These are phyloP conservation scores for Epicoccum sorghinum DNA, from an alignment of 2,329 filamentous ascomycete genomes.

Conservation along the genomic window DNA sequence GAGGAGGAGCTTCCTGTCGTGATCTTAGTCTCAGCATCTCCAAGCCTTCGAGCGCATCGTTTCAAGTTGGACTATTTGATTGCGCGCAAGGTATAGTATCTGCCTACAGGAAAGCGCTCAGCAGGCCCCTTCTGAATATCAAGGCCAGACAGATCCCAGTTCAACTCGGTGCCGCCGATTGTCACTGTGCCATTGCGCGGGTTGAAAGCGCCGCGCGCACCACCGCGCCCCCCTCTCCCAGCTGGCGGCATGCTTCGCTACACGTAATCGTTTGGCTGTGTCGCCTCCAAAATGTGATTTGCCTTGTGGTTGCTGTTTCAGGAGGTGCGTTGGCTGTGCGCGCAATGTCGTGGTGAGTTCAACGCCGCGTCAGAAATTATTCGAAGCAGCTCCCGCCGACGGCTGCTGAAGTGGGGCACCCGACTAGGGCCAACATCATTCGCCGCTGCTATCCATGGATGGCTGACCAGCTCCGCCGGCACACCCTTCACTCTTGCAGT, in stretches of 20 bases:
- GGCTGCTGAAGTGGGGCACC: constrained; percentile 30
- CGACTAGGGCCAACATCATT: constrained; percentile 1
- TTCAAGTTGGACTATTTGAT: background rate
- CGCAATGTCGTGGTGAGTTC: constrained; percentile 1
- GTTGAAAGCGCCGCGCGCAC: constrained; percentile 38
- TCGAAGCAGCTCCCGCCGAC: constrained; percentile 17
- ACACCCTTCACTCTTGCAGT: too few relatives aligned
- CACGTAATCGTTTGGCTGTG: background rate
- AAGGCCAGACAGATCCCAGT: constrained; percentile 50
- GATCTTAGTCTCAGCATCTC: constrained; percentile 26
- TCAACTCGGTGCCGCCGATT: constrained; percentile 52
- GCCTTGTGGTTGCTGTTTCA: background rate
- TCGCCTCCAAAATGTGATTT: background rate
- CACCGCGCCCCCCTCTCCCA: constrained; percentile 43
- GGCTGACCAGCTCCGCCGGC: background rate
- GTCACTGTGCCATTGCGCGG: constrained; percentile 43
- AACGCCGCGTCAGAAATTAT: constrained; percentile 19
- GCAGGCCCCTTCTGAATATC: constrained; percentile 49
- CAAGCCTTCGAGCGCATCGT: constrained; percentile 6
- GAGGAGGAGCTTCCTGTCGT: constrained; percentile 41
- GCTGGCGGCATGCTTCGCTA: constrained; percentile 27
- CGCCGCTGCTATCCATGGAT: constrained; percentile 18
- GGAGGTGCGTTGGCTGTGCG: background rate
- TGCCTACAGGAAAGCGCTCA: constrained; percentile 50
- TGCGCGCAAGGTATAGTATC: constrained; percentile 4